Evolutionary conservation across 2,329 filamentous ascomycete genomes (phyloP).

Genomic region (Fusarium ramigenum): DNA sequence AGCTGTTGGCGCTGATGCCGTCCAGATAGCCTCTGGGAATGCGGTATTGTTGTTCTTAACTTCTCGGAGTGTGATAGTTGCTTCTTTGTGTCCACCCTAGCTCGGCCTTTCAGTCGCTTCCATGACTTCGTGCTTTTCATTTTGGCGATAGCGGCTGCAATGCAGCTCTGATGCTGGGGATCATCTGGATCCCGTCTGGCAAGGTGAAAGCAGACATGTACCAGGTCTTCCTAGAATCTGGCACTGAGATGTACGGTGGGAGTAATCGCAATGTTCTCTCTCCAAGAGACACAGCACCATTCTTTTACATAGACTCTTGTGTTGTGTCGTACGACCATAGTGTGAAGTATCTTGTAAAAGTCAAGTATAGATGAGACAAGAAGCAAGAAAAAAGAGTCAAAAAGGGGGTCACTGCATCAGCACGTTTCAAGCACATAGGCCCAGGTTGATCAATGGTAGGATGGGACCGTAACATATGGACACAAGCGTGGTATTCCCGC

Average conservation of each 20-base stretch:
- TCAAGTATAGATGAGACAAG: too few relatives aligned
- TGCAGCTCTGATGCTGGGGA: not conserved
- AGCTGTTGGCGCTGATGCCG: not conserved
- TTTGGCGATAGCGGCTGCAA: not conserved
- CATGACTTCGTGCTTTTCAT: not conserved
- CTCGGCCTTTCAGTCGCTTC: not conserved
- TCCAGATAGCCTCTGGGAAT: not conserved
- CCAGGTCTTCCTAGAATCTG: too few relatives aligned
- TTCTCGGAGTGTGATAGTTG: not conserved
- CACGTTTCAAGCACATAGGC: not conserved
- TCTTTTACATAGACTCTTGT: too few relatives aligned
- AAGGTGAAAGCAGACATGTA: too few relatives aligned
- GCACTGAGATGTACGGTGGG: too few relatives aligned
- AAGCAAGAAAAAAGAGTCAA: not conserved
- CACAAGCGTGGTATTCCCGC: constrained; percentile 24
- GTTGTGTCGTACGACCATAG: too few relatives aligned
- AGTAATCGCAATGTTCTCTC: too few relatives aligned
- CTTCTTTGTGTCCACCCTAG: not conserved
- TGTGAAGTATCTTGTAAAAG: too few relatives aligned
- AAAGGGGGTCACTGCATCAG: not conserved
- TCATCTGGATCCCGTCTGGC: not conserved
- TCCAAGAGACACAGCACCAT: too few relatives aligned
- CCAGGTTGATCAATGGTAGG: not conserved
- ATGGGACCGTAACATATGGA: constrained; percentile 22
- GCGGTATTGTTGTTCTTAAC: not conserved